Conservation (phyloP, 768 basidiomycete genomes). For the Kwoniella sp. region DNA sequence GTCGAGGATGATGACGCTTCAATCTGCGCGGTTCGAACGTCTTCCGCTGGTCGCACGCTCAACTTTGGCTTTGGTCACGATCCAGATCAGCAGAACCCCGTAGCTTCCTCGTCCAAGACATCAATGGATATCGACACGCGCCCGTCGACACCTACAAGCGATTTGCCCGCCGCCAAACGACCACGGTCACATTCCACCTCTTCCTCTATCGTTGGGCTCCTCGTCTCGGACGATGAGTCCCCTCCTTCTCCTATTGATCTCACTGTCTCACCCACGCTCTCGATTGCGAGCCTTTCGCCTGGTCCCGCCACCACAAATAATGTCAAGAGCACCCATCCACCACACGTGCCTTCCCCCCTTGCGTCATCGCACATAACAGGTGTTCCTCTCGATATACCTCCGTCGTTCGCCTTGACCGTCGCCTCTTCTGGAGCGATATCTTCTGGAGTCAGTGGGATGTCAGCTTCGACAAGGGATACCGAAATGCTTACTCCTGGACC, state of each 20-base stretch:
- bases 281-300: background rate
- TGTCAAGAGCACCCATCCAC: background rate
- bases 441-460: background rate
- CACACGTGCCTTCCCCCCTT: constrained; percentile 14
- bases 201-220: constrained; percentile 17
- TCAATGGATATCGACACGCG: constrained; percentile 1
- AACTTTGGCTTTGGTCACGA: background rate
- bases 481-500: constrained; percentile 22
- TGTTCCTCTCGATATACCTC: background rate
- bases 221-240: constrained; percentile 13
- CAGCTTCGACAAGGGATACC: constrained; percentile 3
- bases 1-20: background rate
- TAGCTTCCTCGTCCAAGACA: background rate
- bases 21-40: background rate
- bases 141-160: constrained; percentile 6
- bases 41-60: background rate
- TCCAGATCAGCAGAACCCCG: background rate
- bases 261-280: background rate
- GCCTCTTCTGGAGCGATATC: background rate
- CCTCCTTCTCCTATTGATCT: constrained; percentile 13
- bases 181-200: constrained; percentile 13
- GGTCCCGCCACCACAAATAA: background rate
- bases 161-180: constrained; percentile 4
- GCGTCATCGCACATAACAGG: constrained; percentile 11
- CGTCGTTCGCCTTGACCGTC: background rate